Conservation (phyloP, 768 basidiomycete genomes). For the Termitomyces sp. region DNA sequence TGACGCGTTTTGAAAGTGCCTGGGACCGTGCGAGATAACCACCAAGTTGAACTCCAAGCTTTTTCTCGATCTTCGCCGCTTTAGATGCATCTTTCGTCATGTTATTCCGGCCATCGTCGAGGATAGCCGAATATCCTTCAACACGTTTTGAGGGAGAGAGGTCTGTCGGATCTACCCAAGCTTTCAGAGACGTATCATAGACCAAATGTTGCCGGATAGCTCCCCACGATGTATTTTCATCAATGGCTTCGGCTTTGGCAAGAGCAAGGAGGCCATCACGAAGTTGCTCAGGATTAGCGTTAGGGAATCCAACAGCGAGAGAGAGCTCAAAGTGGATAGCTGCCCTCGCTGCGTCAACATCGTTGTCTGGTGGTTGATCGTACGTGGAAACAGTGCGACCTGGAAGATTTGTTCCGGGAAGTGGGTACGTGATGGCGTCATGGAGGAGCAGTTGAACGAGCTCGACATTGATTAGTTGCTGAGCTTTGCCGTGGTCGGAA, state of each 20-base stretch:
- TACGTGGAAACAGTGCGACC: slow-evolving; percentile 71
- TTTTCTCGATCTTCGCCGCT: slow-evolving; percentile 87
- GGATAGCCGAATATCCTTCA: slow-evolving; percentile 57
- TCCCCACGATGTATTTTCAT: slow-evolving; percentile 73
- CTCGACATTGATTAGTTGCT: slow-evolving; percentile 71
- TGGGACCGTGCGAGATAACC: slow-evolving; percentile 82
- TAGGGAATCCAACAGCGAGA: slow-evolving; percentile 75
- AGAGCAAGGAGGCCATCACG: slow-evolving; percentile 71
- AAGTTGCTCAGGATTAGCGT: slow-evolving; percentile 75
- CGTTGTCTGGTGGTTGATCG: slow-evolving; percentile 72
- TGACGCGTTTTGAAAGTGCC: slow-evolving; percentile 59
- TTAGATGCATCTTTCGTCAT: slow-evolving; percentile 83
- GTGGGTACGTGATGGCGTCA: slow-evolving; percentile 82
- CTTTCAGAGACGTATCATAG: slow-evolving; percentile 50
- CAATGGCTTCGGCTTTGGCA: slow-evolving; percentile 55
- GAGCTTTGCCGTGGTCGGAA: slow-evolving; percentile 43
- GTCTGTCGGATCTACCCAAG: slow-evolving; percentile 64
- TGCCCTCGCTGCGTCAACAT: slow-evolving; percentile 63
- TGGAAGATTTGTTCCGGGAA: slow-evolving; percentile 81
- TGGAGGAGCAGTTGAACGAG: slow-evolving; percentile 78
- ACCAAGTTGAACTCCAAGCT: slow-evolving; percentile 80
- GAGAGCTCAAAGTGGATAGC: slow-evolving; percentile 83
- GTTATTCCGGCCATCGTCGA: slow-evolving; percentile 59
- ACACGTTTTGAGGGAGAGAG: slow-evolving; percentile 60
- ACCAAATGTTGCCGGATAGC: slow-evolving; percentile 55